Evolutionary conservation across 257 asterid species (phyloP).

Genomic region (Fraxinus anomala): DNA sequence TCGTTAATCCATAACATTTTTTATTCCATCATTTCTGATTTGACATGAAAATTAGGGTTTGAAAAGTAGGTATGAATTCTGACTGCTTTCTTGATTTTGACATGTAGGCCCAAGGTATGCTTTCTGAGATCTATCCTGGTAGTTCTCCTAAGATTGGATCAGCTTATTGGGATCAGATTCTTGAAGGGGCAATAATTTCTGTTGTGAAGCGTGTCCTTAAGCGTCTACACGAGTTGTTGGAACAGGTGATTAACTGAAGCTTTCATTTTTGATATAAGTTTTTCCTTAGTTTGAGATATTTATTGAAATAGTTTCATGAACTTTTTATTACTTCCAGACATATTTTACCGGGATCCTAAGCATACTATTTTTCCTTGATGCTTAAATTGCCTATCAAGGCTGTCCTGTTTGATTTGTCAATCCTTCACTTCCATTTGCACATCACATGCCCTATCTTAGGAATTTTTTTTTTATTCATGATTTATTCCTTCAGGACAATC

Average conservation of each 20-base stretch:
- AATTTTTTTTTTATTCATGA: conserved; percentile 26
- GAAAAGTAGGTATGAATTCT: conserved; percentile 15
- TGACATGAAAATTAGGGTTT: conserved; percentile 19
- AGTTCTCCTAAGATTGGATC: conserved; percentile 79
- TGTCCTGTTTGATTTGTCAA: conserved; percentile 13
- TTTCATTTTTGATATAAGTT: conserved; percentile 4
- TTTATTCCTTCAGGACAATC: conserved; percentile 65
- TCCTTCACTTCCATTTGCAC: conserved; percentile 15
- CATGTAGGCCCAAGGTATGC: conserved; percentile 85
- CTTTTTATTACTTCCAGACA: conserved; percentile 15
- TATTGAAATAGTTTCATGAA: conserved; percentile 3
- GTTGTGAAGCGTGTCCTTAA: conserved; percentile 76
- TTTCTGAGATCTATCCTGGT: conserved; percentile 96
- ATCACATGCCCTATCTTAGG: conserved; percentile 10
- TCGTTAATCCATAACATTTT: conserved; percentile 2
- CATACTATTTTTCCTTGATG: conserved; percentile 2
- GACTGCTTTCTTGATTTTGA: conserved; percentile 32
- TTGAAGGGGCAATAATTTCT: conserved; percentile 77
- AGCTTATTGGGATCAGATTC: conserved; percentile 95
- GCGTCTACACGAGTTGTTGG: conserved; percentile 70
- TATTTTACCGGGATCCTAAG: conserved; percentile 16
- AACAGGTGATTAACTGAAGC: conserved; percentile 59
- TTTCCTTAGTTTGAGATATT: conserved; percentile 2
- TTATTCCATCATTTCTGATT: conserved; percentile 16
- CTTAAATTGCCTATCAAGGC: conserved; percentile 20